Percentiles rank a stretch among this genome's conserved stretches.
phyloP scores from a whole-genome alignment of 306 rosid species.

The Cicer yamashitae region DNA sequence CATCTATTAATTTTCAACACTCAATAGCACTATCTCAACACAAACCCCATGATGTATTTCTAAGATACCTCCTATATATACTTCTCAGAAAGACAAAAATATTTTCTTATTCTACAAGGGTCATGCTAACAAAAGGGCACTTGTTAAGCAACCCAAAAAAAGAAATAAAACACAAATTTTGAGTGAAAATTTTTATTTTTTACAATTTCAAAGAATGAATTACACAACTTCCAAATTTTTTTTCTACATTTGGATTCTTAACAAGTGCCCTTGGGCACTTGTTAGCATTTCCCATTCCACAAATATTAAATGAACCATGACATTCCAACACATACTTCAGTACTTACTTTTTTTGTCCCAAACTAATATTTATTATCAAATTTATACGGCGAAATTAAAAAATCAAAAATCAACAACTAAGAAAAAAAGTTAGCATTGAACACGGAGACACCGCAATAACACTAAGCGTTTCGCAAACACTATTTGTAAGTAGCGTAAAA shows the following conservation, averaged over 20 bases:
- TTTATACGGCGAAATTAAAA: slow-evolving; percentile 9
- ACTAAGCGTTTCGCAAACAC: slow-evolving; percentile 14
- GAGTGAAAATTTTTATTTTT: too few relatives aligned
- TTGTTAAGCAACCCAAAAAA: too few relatives aligned
- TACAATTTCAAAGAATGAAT: too few relatives aligned
- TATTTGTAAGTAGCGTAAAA: neutral
- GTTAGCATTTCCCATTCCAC: too few relatives aligned
- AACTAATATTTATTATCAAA: neutral
- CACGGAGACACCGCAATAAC: neutral
- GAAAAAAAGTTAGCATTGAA: neutral
- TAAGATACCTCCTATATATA: slow-evolving; percentile 7
- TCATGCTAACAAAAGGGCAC: too few relatives aligned
- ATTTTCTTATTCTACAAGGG: neutral
- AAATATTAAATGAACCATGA: slow-evolving; percentile 15
- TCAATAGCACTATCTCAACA: slow-evolving; percentile 17
- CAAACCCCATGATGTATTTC: neutral
- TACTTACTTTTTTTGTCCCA: neutral
- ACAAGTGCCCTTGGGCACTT: too few relatives aligned
- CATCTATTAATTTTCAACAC: neutral
- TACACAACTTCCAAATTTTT: too few relatives aligned
- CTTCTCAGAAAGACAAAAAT: slow-evolving; percentile 19
- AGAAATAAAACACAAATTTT: too few relatives aligned
- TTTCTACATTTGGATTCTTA: too few relatives aligned
- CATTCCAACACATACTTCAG: slow-evolving; percentile 24
- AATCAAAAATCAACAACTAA: slow-evolving; percentile 1